Evolutionary conservation across 2,329 filamentous ascomycete genomes (phyloP), one percentile per base, ranked within the genome.

Genomic region (Thermochaetoides dissita): DNA sequence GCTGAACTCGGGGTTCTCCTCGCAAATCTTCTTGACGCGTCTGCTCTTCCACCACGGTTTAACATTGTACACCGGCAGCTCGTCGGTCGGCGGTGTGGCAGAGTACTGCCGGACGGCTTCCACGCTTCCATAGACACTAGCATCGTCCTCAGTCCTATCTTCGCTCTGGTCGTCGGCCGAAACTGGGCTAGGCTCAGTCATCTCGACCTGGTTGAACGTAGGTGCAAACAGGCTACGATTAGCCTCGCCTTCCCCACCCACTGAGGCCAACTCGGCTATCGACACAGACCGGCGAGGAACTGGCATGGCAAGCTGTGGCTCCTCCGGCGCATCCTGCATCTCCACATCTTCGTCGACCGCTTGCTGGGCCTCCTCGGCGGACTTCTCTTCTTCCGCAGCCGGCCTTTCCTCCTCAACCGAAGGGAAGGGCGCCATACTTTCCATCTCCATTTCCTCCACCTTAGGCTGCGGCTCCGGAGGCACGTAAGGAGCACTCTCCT

Each of bases 91-190:
- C 2, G 74, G 74, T 2, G 74, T 78, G 17, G 59, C 57, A 58
- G 72, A 70, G 43, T 65, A 69, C 41, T 68, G 63, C 8, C 72
- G 65, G 29, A 71, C 64, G 6, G 62, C 60, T 34, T 70, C 67
- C 28, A 69, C 56, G n/a, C 65, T 64, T 46, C 67, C 60, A 33
- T 63, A 65, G n/a, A 71, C 64, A 33, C 71, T 63, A 35, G 69
- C 70, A 39, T 76, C 72, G 7, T 71, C 65, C 46, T 75, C 71
- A 2, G 71, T 74, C 38, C 69, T 68, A 39, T 73, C 63, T 30
- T 69, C 70, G 39, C 70, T 68, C 33, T 70, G 67, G 11, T 69
- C 66, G 30, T 64, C 63, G 34, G 67, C 68, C 4, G 69, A 72
- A 4, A 24, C 17, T 24, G 17, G 3, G 17, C 17, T 24, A 24